These are phyloP conservation scores for Phylloporus arenicola DNA, from an alignment of 768 basidiomycete species.

Conservation along the genomic window DNA sequence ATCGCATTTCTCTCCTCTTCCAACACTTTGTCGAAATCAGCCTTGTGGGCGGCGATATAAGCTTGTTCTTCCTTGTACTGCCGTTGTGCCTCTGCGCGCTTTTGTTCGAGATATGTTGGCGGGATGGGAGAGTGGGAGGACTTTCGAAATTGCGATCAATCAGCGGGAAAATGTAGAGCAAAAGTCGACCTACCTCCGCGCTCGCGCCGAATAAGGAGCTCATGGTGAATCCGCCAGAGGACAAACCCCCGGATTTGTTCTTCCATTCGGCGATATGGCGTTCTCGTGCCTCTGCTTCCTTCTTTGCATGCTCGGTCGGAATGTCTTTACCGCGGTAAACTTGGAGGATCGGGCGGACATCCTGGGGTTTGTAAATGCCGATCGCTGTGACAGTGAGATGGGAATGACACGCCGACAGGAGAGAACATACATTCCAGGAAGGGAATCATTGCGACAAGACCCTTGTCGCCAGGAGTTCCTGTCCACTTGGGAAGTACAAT, in stretches of 20 bases:
- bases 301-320: constrained; percentile 81
- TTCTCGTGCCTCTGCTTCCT: constrained; percentile 78
- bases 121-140: constrained; percentile 32
- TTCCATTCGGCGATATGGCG: constrained; percentile 81
- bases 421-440: constrained; percentile 82
- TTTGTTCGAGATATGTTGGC: constrained; percentile 49
- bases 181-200: constrained; percentile 23
- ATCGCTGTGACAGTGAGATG: constrained; percentile 52
- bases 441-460: constrained; percentile 88
- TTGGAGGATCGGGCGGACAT: constrained; percentile 83
- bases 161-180: background rate
- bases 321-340: constrained; percentile 87
- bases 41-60: constrained; percentile 47
- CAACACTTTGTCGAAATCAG: constrained; percentile 43
- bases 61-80: constrained; percentile 50
- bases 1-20: constrained; percentile 49
- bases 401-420: background rate
- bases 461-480: constrained; percentile 68
- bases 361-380: constrained; percentile 81
- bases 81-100: constrained; percentile 45
- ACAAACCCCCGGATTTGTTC: constrained; percentile 35
- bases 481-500: constrained; percentile 83
- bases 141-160: constrained; percentile 4
- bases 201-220: constrained; percentile 39
- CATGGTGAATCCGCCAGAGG: constrained; percentile 39